A percentile compares a stretch with the other conserved stretches of the same genome.
Conservation (phyloP, 352 stramenopile genomes). For the Plasmopara muralis region DNA sequence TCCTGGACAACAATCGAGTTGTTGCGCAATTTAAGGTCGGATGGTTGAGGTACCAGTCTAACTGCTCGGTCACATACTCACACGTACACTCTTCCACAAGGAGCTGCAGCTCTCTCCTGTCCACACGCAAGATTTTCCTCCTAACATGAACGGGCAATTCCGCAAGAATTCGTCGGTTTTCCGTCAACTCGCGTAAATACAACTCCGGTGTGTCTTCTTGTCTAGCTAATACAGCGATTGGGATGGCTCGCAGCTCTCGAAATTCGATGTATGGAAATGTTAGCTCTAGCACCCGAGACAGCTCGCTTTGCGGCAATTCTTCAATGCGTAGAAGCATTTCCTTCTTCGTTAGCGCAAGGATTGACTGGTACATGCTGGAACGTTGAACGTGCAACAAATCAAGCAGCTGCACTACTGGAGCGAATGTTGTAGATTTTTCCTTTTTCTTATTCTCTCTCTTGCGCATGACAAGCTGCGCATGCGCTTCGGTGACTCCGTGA, state of each 20-base stretch:
- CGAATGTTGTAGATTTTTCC: constrained; percentile 29
- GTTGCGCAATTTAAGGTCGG: constrained; percentile 15
- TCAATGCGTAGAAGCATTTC: constrained; percentile 74
- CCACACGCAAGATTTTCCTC: constrained; percentile 76
- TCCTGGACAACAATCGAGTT: constrained; percentile 13
- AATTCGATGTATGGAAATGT: constrained; percentile 88
- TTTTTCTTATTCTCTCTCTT: constrained; percentile 20
- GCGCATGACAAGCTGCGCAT: constrained; percentile 32
- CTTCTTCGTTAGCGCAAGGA: constrained; percentile 56
- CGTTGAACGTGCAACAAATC: constrained; percentile 64
- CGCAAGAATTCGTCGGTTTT: constrained; percentile 70
- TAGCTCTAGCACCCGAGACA: constrained; percentile 62
- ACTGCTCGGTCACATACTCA: constrained; percentile 60
- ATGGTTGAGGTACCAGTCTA: constrained; percentile 64
- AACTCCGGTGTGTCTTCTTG: constrained; percentile 74
- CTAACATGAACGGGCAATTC: constrained; percentile 77
- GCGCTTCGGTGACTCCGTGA: constrained; percentile 50
- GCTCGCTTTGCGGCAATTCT: constrained; percentile 58
- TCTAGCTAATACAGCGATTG: constrained; percentile 71
- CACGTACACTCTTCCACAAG: constrained; percentile 71
- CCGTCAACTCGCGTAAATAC: constrained; percentile 74
- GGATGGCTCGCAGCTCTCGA: constrained; percentile 74
- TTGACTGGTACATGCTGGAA: constrained; percentile 56
- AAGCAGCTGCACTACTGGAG: constrained; percentile 63
- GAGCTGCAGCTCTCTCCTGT: constrained; percentile 56